These are phyloP conservation scores for Zygoascus biomembranicola DNA, from an alignment of 805 yeast species.

Conservation along the genomic window DNA sequence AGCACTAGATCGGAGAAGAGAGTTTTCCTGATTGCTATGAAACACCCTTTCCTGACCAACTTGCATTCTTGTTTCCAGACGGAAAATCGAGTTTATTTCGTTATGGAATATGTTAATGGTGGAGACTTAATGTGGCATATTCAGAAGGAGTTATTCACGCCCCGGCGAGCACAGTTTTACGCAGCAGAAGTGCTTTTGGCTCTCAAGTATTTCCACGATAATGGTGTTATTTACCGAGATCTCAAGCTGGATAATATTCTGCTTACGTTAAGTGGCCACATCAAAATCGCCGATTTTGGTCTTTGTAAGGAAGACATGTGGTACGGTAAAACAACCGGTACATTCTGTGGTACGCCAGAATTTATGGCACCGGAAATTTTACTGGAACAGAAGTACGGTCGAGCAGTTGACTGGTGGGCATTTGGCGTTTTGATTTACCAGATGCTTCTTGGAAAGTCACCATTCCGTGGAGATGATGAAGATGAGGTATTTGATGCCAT, in stretches of 20 bases:
- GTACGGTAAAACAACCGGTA: slow-evolving; percentile 75
- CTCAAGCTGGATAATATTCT: slow-evolving; percentile 90
- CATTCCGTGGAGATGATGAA: slow-evolving; percentile 94
- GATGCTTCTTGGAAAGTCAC: slow-evolving; percentile 93
- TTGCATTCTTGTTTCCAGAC: slow-evolving; percentile 96
- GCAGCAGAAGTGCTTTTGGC: slow-evolving; percentile 95
- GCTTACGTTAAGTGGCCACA: slow-evolving; percentile 84
- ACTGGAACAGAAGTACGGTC: slow-evolving; percentile 84
- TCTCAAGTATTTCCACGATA: slow-evolving; percentile 86
- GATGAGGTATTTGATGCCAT: slow-evolving; percentile 97
- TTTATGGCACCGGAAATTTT: slow-evolving; percentile 98
- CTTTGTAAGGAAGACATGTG: slow-evolving; percentile 92
- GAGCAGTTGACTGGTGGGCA: slow-evolving; percentile 99
- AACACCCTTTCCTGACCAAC: slow-evolving; percentile 88
- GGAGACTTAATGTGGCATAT: slow-evolving; percentile 99
- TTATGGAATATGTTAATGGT: slow-evolving; percentile 96
- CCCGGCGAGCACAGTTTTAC: slow-evolving; percentile 89
- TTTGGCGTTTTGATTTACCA: slow-evolving; percentile 94
- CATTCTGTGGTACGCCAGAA: slow-evolving; percentile 99
- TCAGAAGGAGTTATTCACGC: slow-evolving; percentile 82
- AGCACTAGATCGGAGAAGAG: slow-evolving; percentile 91
- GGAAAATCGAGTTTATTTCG: slow-evolving; percentile 93
- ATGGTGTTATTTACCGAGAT: slow-evolving; percentile 94
- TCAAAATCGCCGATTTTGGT: slow-evolving; percentile 95
- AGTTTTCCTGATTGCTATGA: slow-evolving; percentile 75